Evolutionary conservation across 306 rosid species (phyloP), one percentile per base, ranked within the genome.

Genomic region (Arachis hypogaea): DNA sequence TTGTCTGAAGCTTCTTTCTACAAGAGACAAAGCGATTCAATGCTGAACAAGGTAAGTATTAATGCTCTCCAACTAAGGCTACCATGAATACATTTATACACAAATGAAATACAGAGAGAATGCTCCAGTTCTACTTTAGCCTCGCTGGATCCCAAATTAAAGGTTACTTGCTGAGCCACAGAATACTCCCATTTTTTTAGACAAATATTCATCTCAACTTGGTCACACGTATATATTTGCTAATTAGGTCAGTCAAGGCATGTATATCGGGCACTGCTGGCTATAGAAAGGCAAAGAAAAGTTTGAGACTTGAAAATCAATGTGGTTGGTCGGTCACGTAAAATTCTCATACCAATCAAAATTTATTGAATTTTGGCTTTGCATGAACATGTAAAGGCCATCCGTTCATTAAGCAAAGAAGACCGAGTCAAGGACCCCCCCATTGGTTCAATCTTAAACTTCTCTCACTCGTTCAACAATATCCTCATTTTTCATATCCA

Each of bases 331-430:
- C 4, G 38, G 4, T 29, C 59, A 79, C 46, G 41, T 11, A 72
- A 65, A 58, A 40, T 40, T 3, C 8, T 36, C 38, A 33, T 22
- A 12, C 46, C 52, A 54, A 56, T 40, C 10, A 78, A 57, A 38
- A 55, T 44, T 42, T 12, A 56, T 22, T 22, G 28, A 49, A 47
- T 11, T 66, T 49, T 47, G 41, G 44, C 12, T 22, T 50, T 59
- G 40, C 67, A 61, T 71, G 60, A 2, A n/a, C 63, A 29, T 6
- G 2, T 5, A 52, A 18, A 28, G 67, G 78, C 59, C 63, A 71
- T 66, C 85, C 85, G 55, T 16, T 43, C 1, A 66, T 71, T 5
- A 59, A 71, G 78, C 67, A n/a, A 40, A 1, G 63, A 55, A 16
- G 38, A 66, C 30, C 72, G 42, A 74, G 33, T 69, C 73, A 45